Evolutionary conservation across 495 filamentous ascomycete genomes (phyloP).

Genomic region (Hypoxylon rickii): DNA sequence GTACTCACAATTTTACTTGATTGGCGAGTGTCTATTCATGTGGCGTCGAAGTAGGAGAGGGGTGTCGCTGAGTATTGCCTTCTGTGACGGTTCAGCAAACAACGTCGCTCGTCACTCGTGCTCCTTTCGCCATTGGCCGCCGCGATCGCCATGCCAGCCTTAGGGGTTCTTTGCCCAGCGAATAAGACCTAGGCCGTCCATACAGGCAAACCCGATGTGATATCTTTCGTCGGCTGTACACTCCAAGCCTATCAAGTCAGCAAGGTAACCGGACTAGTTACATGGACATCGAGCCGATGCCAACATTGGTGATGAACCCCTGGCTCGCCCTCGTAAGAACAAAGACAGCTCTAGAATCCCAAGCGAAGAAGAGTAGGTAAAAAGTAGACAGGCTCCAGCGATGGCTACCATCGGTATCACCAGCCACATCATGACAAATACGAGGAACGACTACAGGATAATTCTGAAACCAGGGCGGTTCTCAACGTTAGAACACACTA

Average conservation of each 20-base stretch:
- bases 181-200: constrained; percentile 1
- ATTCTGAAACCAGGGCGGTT: no score
- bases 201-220: constrained; percentile 1
- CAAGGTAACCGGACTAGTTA: constrained; percentile 6
- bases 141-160: no score
- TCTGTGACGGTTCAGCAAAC: constrained; percentile 20
- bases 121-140: constrained; percentile 11
- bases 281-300: no score
- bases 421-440: no score
- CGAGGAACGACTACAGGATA: no score
- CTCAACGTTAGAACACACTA: no score
- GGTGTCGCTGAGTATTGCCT: constrained; percentile 18
- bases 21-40: constrained; percentile 4
- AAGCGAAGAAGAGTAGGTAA: no score
- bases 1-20: background rate
- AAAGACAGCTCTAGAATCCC: no score
- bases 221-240: constrained; percentile 4
- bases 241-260: constrained; percentile 5
- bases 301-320: no score
- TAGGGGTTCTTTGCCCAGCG: constrained; percentile 18
- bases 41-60: constrained; percentile 6
- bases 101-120: constrained; percentile 20
- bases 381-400: no score
- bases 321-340: no score
- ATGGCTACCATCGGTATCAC: no score